Percentiles rank a stretch among this genome's conserved stretches.
Conservation (phyloP, 208 protist species). For the Crithidia sp. region DNA sequence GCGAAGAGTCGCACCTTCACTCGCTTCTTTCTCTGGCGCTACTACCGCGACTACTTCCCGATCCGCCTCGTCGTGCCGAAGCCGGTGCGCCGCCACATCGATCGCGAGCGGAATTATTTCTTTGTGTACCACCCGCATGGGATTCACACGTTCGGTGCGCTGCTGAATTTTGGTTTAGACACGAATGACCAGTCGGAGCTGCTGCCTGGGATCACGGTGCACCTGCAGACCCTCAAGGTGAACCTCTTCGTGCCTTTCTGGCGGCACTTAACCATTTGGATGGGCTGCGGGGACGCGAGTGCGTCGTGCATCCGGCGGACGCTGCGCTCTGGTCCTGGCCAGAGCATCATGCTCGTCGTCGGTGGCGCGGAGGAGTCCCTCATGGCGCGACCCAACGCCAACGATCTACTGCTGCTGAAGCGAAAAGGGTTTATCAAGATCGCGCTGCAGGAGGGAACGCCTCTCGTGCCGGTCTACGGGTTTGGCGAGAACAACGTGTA, state of each 20-base stretch:
- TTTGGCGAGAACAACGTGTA: slow-evolving; percentile 92
- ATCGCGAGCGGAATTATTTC: slow-evolving; percentile 76
- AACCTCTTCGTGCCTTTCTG: slow-evolving; percentile 92
- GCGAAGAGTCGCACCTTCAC: slow-evolving; percentile 30
- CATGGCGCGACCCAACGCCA: slow-evolving; percentile 68
- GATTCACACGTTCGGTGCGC: slow-evolving; percentile 87
- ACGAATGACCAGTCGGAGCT: slow-evolving; percentile 39
- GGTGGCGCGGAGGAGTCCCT: slow-evolving; percentile 84
- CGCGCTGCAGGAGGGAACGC: slow-evolving; percentile 75
- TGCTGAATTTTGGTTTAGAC: slow-evolving; percentile 77
- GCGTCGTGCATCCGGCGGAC: slow-evolving; percentile 66
- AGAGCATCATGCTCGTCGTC: slow-evolving; percentile 86
- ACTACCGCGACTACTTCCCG: slow-evolving; percentile 89
- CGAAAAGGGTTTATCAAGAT: slow-evolving; percentile 90
- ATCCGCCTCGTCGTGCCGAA: slow-evolving; percentile 69
- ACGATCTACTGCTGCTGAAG: slow-evolving; percentile 72
- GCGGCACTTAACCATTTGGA: slow-evolving; percentile 63
- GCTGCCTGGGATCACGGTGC: slow-evolving; percentile 72
- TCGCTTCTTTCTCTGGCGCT: slow-evolving; percentile 49
- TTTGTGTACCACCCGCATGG: slow-evolving; percentile 92
- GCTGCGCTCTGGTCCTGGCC: slow-evolving; percentile 69
- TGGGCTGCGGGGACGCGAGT: slow-evolving; percentile 86
- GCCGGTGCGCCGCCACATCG: slow-evolving; percentile 48
- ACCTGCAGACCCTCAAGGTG: slow-evolving; percentile 83
- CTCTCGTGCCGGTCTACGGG: slow-evolving; percentile 84